Conservation (phyloP, 192 early-diverging fungal genomes). For the Umbelopsis isabellina region DNA sequence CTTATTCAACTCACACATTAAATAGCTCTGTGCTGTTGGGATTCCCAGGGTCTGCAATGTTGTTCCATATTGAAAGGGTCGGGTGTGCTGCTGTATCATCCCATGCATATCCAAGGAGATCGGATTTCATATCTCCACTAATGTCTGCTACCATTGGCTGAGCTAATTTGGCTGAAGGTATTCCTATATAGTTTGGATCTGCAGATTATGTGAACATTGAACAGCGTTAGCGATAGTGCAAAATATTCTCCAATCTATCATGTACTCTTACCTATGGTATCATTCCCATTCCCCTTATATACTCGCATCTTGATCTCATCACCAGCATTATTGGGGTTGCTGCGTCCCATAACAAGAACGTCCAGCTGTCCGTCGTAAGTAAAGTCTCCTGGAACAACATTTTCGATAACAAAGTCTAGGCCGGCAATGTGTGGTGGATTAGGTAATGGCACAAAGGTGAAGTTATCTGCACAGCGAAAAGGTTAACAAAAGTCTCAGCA, state of each 20-base stretch:
- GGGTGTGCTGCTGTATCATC: conserved; percentile 37
- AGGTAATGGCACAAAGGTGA: conserved; percentile 25
- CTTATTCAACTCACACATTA: conserved; percentile 30
- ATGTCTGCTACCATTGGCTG: conserved; percentile 69
- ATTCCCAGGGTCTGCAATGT: conserved; percentile 35
- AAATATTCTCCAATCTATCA: neutral
- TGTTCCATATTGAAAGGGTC: conserved; percentile 49
- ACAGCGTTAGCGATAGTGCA: neutral
- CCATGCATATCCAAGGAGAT: conserved; percentile 57
- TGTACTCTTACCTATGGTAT: conserved; percentile 56
- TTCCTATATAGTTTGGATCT: conserved; percentile 41
- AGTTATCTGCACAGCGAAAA: conserved; percentile 32
- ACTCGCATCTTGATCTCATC: conserved; percentile 64
- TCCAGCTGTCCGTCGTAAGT: conserved; percentile 90
- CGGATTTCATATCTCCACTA: conserved; percentile 62
- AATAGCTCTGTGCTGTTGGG: conserved; percentile 30
- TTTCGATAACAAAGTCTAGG: conserved; percentile 59
- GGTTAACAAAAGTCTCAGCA: neutral
- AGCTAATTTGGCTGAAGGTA: conserved; percentile 46
- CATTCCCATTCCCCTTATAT: conserved; percentile 72
- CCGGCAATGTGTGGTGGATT: conserved; percentile 32
- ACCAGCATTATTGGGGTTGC: conserved; percentile 28
- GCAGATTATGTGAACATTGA: neutral
- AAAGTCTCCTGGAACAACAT: conserved; percentile 85
- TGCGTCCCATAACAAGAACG: conserved; percentile 75